Evolutionary conservation across 306 rosid genomes (phyloP), one percentile per base, ranked within the genome.

Genomic region (Vicia sativa): DNA sequence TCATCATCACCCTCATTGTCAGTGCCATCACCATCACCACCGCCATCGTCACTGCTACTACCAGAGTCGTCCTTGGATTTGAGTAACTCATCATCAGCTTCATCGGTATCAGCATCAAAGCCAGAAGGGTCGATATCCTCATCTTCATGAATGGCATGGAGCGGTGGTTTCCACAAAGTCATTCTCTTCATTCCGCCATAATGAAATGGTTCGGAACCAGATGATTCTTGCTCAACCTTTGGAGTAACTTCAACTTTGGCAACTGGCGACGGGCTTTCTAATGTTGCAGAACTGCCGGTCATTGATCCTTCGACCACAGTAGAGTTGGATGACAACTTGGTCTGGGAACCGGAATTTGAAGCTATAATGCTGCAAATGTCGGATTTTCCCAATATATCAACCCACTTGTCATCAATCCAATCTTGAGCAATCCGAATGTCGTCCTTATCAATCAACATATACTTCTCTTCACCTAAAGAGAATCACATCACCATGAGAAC

Each of bases 371-470:
- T 62, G 72, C 80, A 69, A 34, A 87, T 80, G 71, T 86, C 81
- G 5, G 86, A 85, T 79, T 71, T 86, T 57, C 73, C 53, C 62
- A 13, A 67, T 68, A 86, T 68, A 62, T 77, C 89, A 65, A 86
- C 77, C 97, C 97, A 90, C 59, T 53, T 79, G 77, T 82, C 67
- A 57, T 71, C 81, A 64, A 82, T 39, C 95, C 95, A 87, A 35
- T 90, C 97, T 71, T 68, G 84, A 12, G 95, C 82, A 78, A 78
- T 71, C 62, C 95, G 80, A 65, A 87, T 21, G 38, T 85, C 21
- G 70, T 78, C 80, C 70, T 62, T 79, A 62, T 82, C 78, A 9
- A 82, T 57, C 38, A 14, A 70, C 72, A 87, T 68, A 46, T 73
- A 59, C 85, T 57, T 82, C 45, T 67, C 82, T 82, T 90, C 97